Evolutionary conservation across 2,329 filamentous ascomycete species (phyloP).

Genomic region (Septoria petroselini): DNA sequence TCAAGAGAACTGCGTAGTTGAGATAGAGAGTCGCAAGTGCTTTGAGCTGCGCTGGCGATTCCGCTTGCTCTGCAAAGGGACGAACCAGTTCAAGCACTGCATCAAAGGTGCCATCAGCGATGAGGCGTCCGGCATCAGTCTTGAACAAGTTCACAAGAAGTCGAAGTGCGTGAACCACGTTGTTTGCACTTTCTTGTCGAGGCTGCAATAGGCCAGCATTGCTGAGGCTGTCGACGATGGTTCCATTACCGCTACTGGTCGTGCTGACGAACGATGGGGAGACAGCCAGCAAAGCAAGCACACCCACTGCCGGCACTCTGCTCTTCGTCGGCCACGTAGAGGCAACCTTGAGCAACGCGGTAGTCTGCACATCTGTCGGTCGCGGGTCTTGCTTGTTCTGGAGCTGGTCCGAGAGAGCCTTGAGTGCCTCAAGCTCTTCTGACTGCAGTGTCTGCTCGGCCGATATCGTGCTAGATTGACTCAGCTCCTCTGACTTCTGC

Average conservation of each 20-base stretch:
- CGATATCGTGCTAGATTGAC: conserved; percentile 44
- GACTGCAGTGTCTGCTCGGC: conserved; percentile 66
- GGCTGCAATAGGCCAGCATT: conserved; percentile 56
- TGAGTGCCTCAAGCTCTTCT: conserved; percentile 63
- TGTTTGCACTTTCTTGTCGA: conserved; percentile 64
- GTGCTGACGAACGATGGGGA: conserved; percentile 64
- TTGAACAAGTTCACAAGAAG: conserved; percentile 80
- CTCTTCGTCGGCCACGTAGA: conserved; percentile 77
- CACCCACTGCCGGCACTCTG: conserved; percentile 78
- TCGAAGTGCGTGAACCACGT: conserved; percentile 81
- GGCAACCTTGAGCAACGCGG: conserved; percentile 62
- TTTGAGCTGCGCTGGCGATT: conserved; percentile 65
- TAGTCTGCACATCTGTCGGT: conserved; percentile 46
- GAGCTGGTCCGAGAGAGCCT: conserved; percentile 60
- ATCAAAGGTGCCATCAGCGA: conserved; percentile 57
- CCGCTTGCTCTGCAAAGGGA: conserved; percentile 55
- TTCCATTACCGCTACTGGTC: conserved; percentile 51
- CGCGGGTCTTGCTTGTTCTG: conserved; percentile 51
- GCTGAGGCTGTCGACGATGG: conserved; percentile 61
- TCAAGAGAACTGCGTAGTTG: conserved; percentile 76
- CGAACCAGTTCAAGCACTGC: conserved; percentile 62
- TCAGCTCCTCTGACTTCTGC: conserved; percentile 66
- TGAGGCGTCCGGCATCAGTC: conserved; percentile 64
- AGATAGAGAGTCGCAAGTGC: conserved; percentile 79
- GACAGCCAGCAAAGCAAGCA: conserved; percentile 77